phyloP scores from a whole-genome alignment of 352 stramenopile species.

The Pythium aquatile region DNA sequence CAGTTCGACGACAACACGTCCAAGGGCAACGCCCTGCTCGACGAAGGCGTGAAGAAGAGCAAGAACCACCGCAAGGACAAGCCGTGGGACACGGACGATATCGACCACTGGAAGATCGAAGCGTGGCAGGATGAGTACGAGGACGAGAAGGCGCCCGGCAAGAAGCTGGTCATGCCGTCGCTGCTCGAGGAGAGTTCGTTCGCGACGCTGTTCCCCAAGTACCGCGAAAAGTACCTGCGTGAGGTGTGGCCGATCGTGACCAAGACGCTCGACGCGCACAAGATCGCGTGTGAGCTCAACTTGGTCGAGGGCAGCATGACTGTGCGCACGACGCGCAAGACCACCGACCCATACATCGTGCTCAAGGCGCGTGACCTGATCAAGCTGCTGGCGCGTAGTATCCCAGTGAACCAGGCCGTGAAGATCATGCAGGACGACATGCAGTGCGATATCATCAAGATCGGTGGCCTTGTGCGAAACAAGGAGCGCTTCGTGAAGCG shows the following conservation, averaged over 20 bases:
- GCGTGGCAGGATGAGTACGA: conserved; percentile 75
- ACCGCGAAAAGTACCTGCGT: conserved; percentile 99
- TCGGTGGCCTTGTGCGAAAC: conserved; percentile 97
- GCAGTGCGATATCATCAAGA: conserved; percentile 99
- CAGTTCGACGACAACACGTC: conserved; percentile 55
- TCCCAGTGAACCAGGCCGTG: conserved; percentile 95
- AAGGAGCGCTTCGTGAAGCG: conserved; percentile 99
- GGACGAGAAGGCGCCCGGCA: conserved; percentile 75
- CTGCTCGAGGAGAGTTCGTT: conserved; percentile 99
- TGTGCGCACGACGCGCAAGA: conserved; percentile 95
- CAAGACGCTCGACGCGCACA: conserved; percentile 93
- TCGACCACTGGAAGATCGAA: conserved; percentile 99
- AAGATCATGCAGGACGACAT: conserved; percentile 98
- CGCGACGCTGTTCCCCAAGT: conserved; percentile 99
- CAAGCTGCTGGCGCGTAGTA: conserved; percentile 97
- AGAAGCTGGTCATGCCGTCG: conserved; percentile 63
- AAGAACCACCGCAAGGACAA: conserved; percentile 99
- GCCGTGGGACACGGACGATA: conserved; percentile 97
- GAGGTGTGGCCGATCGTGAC: conserved; percentile 99
- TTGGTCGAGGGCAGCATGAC: conserved; percentile 95
- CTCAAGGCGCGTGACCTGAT: conserved; percentile 99
- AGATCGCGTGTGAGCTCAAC: conserved; percentile 98
- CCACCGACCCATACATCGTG: conserved; percentile 97
- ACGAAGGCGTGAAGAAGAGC: conserved; percentile 41
- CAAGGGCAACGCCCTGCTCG: conserved; percentile 31